Base-by-base conservation (phyloP, 2,329 filamentous ascomycete genomes). In the Colletotrichum brevisporum region DNA sequence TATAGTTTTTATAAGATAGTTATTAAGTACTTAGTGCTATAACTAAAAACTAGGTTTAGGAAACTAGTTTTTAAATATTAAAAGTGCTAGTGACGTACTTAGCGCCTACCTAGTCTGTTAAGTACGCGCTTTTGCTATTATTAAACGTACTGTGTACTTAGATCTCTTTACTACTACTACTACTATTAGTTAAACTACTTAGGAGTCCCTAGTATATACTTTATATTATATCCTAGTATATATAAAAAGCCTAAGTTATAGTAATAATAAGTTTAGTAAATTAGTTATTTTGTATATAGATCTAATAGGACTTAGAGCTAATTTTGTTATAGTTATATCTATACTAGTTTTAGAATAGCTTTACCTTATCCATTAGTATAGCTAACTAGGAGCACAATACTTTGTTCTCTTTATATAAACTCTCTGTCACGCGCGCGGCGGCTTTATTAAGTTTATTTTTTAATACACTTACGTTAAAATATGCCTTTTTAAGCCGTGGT, bases 111-210 rank as follows among this genome's bases (percentile, higher is more conserved):
- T 56, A 56, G 4, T 18, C 9, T 36, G 27, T 39, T 6, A 39
- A 56, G n/a, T 56, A 56, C 26, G 41, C n/a, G 27, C 53, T 56
- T 4, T 56, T 13, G 8, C 53, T 56, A 21, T 56, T 13, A 21
- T 18, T 56, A 18, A 56, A 56, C 6, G 18, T 13, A 13, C 53
- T 56, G 36, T 56, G 27, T 5, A 56, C 27, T 36, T 56, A 10
- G 16, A 56, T 56, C 24, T 24, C 36, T 18, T 56, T 18, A 13
- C 36, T 56, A 13, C 53, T 56, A 26, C 36, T 56, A 18, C 36
- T 56, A 18, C 21, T 56, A 18, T n/a, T n/a, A 26, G 41, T 13
- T 1, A 26, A n/a, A 15, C 36, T 56, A 15, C 10, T 18, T 3
- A 16, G 53, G 16, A 36, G 24, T n/a, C 43, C 36, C 10, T n/a